These are phyloP conservation scores for Zygoascus tannicola DNA, from an alignment of 805 yeast species.

Conservation along the genomic window DNA sequence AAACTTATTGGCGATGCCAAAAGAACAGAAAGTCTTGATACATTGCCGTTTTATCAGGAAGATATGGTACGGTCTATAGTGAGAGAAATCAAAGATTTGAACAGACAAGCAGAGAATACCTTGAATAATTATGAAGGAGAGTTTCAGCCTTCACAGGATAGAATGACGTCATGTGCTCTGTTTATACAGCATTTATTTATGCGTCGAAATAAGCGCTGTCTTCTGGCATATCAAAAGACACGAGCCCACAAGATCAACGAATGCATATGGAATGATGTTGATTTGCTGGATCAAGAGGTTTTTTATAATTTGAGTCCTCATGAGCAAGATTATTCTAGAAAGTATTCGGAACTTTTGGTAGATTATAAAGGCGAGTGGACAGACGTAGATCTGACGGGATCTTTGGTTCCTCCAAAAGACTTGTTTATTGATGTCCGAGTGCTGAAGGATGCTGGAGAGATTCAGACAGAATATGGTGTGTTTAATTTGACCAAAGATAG, in stretches of 20 bases:
- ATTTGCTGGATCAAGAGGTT: conserved; percentile 23
- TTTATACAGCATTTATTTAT: conserved; percentile 67
- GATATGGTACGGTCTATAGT: conserved; percentile 61
- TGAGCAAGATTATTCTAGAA: conserved; percentile 70
- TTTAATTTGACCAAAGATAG: conserved; percentile 88
- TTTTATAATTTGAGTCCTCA: conserved; percentile 52
- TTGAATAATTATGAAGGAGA: conserved; percentile 15
- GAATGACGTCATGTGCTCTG: conserved; percentile 28
- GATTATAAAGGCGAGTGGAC: conserved; percentile 71
- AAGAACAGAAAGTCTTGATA: conserved; percentile 56
- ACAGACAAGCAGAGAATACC: conserved; percentile 45
- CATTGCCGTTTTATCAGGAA: conserved; percentile 60
- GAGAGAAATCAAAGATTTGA: conserved; percentile 49
- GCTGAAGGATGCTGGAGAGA: conserved; percentile 89
- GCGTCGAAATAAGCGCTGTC: conserved; percentile 82
- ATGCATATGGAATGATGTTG: conserved; percentile 53
- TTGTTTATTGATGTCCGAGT: conserved; percentile 93
- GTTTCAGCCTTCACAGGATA: conserved; percentile 21
- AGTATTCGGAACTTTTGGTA: conserved; percentile 60
- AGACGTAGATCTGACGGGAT: conserved; percentile 80
- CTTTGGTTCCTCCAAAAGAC: conserved; percentile 83
- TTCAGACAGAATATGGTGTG: conserved; percentile 94
- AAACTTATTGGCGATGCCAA: conserved; percentile 83
- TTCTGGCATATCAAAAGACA: conserved; percentile 70
- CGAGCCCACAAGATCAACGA: conserved; percentile 61